phyloP scores from a whole-genome alignment of 352 stramenopile species.

The Pythium utonaiense region DNA sequence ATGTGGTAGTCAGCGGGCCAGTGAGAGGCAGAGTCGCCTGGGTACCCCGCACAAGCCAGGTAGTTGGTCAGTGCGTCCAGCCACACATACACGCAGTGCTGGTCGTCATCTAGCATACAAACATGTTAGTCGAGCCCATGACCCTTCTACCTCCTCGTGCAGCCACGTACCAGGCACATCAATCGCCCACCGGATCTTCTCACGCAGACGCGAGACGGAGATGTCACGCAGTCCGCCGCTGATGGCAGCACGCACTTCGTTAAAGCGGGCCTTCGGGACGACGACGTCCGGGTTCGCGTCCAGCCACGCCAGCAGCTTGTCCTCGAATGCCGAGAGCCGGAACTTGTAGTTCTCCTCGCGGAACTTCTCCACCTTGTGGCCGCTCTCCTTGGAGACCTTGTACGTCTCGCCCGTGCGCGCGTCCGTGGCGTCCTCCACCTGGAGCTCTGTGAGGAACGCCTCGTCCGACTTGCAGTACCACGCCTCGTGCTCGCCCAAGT shows the following conservation, averaged over 20 bases:
- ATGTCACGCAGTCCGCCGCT: constrained; percentile 92
- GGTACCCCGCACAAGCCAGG: constrained; percentile 94
- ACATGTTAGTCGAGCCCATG: background rate
- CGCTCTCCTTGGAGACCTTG: constrained; percentile 88
- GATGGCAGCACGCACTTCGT: constrained; percentile 90
- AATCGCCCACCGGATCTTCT: constrained; percentile 96
- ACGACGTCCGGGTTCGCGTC: constrained; percentile 88
- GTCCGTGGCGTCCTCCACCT: constrained; percentile 88
- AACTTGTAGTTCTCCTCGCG: constrained; percentile 99
- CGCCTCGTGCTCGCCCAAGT: constrained; percentile 95
- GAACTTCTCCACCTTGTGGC: constrained; percentile 92
- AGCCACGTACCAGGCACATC: constrained; percentile 66
- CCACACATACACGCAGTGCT: constrained; percentile 99
- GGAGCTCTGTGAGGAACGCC: constrained; percentile 96
- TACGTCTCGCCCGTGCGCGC: constrained; percentile 23
- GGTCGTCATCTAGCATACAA: constrained; percentile 38
- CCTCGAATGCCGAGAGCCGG: constrained; percentile 91
- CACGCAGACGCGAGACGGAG: constrained; percentile 94
- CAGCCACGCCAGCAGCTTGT: constrained; percentile 90
- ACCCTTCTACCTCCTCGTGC: too few species aligned
- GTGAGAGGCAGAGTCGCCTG: constrained; percentile 31
- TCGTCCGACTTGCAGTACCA: constrained; percentile 99
- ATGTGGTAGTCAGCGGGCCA: constrained; percentile 89
- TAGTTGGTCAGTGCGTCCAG: constrained; percentile 99
- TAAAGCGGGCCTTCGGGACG: constrained; percentile 86